Base-by-base conservation (phyloP, 2,329 filamentous ascomycete species). In the Aspergillus brasiliensis region DNA sequence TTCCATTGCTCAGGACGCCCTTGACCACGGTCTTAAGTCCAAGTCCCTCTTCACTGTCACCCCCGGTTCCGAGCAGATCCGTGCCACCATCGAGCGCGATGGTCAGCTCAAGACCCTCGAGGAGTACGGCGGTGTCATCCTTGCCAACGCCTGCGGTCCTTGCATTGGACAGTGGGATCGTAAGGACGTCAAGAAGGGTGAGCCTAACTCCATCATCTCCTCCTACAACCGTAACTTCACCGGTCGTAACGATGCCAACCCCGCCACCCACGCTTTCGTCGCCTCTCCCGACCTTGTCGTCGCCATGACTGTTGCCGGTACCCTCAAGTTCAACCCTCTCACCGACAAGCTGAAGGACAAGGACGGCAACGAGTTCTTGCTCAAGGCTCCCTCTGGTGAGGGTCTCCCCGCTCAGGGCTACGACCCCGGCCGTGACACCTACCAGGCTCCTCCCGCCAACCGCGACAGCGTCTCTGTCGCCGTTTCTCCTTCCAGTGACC, bases 201-300 rank as follows among this genome's bases (percentile, higher is more conserved):
- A 91, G 71, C 83, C 92, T 73, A 99, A 99, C 88, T 96, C 92
- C 6, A 99, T 99, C 78, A 84, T 99, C 77, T 97, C 93, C 49
- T 98, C 95, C 27, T 99, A 97, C 89, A 99, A 99, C 90, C 92
- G 95, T 81, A 98, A 99, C 88, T 98, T 99, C 84, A 98, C 94
- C 63, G 94, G 94, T 68, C 92, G 95, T 77, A 98, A 98, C 79
- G 93, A 97, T 70, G 92, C 91, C 68, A 98, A 97, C 85, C 92
- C 92, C 42, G 92, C 92, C 57, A 97, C 92, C 54, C 92, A 96
- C 83, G 91, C 91, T 60, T 97, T 97, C 78, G 92, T 96, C 68
- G 89, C 92, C 65, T 96, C 92, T 6, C 92, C 92, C 58, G 92
- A 97, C 76, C 83, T 97, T 63, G 92, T 96, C 46, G 91, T 96